Conservation (phyloP, 1,139 yeast genomes). For the Sugiyamaella pinicola region DNA sequence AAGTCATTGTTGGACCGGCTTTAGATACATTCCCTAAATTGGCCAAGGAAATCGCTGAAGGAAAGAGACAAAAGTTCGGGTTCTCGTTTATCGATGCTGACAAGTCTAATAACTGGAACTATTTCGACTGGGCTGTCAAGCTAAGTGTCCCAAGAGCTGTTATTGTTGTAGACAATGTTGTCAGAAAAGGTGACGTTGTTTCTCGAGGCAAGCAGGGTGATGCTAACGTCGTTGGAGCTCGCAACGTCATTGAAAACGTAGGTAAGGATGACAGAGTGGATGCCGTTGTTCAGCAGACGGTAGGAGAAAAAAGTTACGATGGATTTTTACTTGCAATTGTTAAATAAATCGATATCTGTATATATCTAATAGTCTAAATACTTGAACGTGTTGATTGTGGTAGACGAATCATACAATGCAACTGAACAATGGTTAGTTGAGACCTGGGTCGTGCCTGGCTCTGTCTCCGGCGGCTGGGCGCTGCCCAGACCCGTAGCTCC, state of each 20-base stretch:
- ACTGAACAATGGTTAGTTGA: neutral
- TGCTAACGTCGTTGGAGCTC: slow-evolving; percentile 16
- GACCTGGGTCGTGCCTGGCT: no score
- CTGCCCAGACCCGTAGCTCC: no score
- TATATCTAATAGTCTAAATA: no score
- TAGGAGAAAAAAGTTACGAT: slow-evolving; percentile 26
- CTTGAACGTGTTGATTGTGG: no score
- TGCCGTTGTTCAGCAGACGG: slow-evolving; percentile 27
- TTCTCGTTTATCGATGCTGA: slow-evolving; percentile 30
- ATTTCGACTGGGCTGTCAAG: slow-evolving; percentile 27
- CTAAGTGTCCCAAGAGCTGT: slow-evolving; percentile 24
- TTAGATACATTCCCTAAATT: slow-evolving; percentile 24
- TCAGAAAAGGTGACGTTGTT: slow-evolving; percentile 21
- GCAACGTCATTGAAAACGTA: slow-evolving; percentile 22
- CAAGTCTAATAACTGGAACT: slow-evolving; percentile 27
- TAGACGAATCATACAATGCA: slow-evolving; percentile 4
- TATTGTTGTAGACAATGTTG: slow-evolving; percentile 29
- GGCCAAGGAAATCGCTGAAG: slow-evolving; percentile 19
- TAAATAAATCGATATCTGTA: slow-evolving; percentile 1
- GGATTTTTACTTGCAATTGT: slow-evolving; percentile 26
- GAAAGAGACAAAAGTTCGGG: slow-evolving; percentile 24
- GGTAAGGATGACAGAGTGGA: slow-evolving; percentile 24
- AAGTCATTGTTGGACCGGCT: slow-evolving; percentile 32
- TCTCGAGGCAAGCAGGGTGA: slow-evolving; percentile 4
- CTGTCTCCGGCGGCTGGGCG: no score